Base-by-base conservation (phyloP, 805 yeast genomes). In the Saccharomycopsis sp. region DNA sequence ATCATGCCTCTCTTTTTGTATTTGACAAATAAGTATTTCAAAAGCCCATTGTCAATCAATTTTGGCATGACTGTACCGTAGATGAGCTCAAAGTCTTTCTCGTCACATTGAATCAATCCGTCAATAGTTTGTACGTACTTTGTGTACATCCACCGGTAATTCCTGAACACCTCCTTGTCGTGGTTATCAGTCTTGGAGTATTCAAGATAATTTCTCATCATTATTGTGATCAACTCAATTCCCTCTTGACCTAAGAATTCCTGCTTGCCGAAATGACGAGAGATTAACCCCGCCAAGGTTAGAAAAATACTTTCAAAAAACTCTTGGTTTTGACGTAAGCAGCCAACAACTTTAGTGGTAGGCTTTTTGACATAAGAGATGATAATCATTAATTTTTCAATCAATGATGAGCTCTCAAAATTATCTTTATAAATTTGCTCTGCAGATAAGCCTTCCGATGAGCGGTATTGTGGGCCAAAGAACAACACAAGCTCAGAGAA, bases 21-120 rank as follows among this genome's bases (percentile, higher is more conserved):
- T 29, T 29, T 29, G 12, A 12, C 37, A 29, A 29, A 29, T 29
- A 29, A 12, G 12, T 29, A 29, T 12, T 29, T 29, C 37, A 29
- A 29, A 7, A 29, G 37, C 12, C 37, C 73, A 68, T 91, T 91
- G 71, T 91, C 98, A 44, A 91, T 88, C 60, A 91, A 75, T 64
- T 97, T 78, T 2, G 71, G 72, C 8, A 34, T 47, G 2, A 64
- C 66, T 1, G 76, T 73, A 21, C 57, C 55, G 0, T 81, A 29
- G 37, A 29, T 29, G 12, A 29, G 37, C 37, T 29, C 37, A 5
- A 29, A 7, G 12, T 29, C 5, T 29, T 29, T 12, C 12, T 29
- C 9, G 12, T 29, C 37, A 29, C 37, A 29, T 29, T 29, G 37
- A 29, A 29, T 5, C 37, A 29, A 29, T 29, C 37, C 37, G 12